A percentile compares a stretch with the other conserved stretches of the same genome.
Evolutionary conservation across 192 early-diverging fungal genomes (phyloP).

Genomic region (Backusella tuberculispora): DNA sequence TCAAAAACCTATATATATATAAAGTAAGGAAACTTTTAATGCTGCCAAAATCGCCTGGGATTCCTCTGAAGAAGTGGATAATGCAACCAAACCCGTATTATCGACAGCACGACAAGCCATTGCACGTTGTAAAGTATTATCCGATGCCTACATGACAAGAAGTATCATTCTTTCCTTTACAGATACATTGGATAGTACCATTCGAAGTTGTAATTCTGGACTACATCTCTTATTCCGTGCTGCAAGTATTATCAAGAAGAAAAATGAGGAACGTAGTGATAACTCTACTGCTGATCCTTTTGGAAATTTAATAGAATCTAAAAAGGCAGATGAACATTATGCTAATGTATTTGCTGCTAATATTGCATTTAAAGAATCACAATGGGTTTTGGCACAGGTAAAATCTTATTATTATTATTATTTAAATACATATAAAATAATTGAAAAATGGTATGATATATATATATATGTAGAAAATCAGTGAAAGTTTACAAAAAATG

Average conservation of each 20-base stretch:
- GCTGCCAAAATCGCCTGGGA: conserved; percentile 6
- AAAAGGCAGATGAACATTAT: neutral
- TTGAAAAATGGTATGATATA: neutral
- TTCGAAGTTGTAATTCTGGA: neutral
- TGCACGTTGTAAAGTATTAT: neutral
- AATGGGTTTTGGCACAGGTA: conserved; percentile 43
- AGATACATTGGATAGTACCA: neutral
- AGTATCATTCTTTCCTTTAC: neutral
- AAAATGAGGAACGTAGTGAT: neutral
- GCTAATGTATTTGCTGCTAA: conserved; percentile 19
- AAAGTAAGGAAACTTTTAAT: conserved; percentile 22
- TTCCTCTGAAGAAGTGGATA: neutral
- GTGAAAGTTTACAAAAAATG: conserved; percentile 53
- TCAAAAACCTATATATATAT: no score
- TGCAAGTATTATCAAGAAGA: neutral
- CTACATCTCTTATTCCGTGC: neutral
- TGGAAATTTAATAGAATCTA: neutral
- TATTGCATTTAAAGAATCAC: conserved; percentile 34
- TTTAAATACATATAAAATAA: neutral
- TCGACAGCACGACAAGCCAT: neutral
- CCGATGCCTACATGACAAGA: conserved; percentile 19
- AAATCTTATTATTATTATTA: neutral
- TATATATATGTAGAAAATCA: conserved; percentile 40
- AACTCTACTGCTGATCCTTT: conserved; percentile 5
- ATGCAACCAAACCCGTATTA: neutral